Evolutionary conservation across 2,329 filamentous ascomycete genomes (phyloP).

Genomic region (Lachnellula occidentalis): DNA sequence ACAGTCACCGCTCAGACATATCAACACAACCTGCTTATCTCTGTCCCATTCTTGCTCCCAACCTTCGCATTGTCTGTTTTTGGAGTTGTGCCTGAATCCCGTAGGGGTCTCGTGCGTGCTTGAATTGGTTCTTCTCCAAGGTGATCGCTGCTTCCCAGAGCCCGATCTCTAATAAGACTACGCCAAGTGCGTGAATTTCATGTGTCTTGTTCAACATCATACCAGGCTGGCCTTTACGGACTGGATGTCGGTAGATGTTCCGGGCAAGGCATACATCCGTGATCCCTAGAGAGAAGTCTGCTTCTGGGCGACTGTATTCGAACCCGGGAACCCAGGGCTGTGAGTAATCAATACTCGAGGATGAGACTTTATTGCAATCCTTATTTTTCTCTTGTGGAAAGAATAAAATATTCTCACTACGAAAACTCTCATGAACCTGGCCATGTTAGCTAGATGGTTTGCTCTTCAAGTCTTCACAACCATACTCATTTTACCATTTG

Average conservation of each 20-base stretch:
- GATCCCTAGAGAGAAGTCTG: slow-evolving; percentile 4
- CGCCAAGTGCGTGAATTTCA: slow-evolving; percentile 51
- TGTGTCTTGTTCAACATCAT: slow-evolving; percentile 46
- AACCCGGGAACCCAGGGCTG: slow-evolving; percentile 9
- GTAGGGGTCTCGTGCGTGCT: background rate
- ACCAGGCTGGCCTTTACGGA: slow-evolving; percentile 38
- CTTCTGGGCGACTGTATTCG: slow-evolving; percentile 7
- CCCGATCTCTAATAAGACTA: slow-evolving; percentile 48
- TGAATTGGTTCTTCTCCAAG: slow-evolving; percentile 2
- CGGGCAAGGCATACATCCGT: background rate
- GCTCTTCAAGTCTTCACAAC: too few species aligned
- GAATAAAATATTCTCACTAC: slow-evolving; percentile 11
- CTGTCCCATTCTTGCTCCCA: slow-evolving; percentile 31
- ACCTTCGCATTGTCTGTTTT: slow-evolving; percentile 16
- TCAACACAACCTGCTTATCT: slow-evolving; percentile 26
- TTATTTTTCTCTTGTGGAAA: slow-evolving; percentile 1
- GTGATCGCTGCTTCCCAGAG: slow-evolving; percentile 38
- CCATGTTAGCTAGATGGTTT: background rate
- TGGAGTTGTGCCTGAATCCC: slow-evolving; percentile 23
- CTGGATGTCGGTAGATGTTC: slow-evolving; percentile 48
- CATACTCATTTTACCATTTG: slow-evolving; percentile 3
- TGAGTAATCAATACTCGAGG: background rate
- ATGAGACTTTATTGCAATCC: background rate
- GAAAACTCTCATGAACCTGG: slow-evolving; percentile 9
- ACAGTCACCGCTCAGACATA: slow-evolving; percentile 27